Percentiles rank a stretch among this genome's conserved stretches.
These are phyloP conservation scores for Acanthamoeba healyi DNA, from an alignment of 208 protist species.

Conservation along the genomic window DNA sequence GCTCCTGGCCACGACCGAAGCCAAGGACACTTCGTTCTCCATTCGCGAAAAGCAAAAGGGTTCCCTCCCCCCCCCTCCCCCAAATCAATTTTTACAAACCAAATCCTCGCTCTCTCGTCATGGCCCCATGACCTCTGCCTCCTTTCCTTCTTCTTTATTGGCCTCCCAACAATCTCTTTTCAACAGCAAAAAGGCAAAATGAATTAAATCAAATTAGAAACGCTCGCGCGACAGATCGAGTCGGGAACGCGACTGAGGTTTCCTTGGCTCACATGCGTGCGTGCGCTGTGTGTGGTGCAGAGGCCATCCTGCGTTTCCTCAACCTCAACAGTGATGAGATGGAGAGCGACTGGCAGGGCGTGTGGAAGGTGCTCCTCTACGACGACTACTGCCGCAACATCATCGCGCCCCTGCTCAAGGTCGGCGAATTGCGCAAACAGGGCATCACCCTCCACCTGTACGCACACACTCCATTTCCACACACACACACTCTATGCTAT, in stretches of 20 bases:
- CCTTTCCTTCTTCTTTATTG: no score
- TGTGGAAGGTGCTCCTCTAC: constrained; percentile 93
- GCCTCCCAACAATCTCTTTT: no score
- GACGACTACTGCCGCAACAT: constrained; percentile 90
- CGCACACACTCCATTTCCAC: not conserved
- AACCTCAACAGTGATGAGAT: constrained; percentile 10
- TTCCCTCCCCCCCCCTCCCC: not conserved
- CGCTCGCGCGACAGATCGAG: no score
- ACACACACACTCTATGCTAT: not conserved
- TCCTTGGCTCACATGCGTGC: no score
- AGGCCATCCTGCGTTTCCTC: constrained; percentile 68
- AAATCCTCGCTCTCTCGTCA: no score
- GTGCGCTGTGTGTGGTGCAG: not conserved
- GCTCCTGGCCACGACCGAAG: not conserved
- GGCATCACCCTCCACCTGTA: constrained; percentile 92
- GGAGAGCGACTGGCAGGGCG: constrained; percentile 75
- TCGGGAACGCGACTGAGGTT: no score
- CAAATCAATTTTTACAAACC: not conserved
- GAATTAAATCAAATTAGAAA: no score
- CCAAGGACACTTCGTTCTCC: constrained; percentile 46
- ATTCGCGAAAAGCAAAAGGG: constrained; percentile 73
- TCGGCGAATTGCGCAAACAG: constrained; percentile 90
- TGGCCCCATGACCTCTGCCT: no score
- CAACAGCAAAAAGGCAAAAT: no score
- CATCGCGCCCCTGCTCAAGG: constrained; percentile 91